Evolutionary conservation across 1,139 yeast species (phyloP), one percentile per base, ranked within the genome.

Genomic region (Candida freyschussii): DNA sequence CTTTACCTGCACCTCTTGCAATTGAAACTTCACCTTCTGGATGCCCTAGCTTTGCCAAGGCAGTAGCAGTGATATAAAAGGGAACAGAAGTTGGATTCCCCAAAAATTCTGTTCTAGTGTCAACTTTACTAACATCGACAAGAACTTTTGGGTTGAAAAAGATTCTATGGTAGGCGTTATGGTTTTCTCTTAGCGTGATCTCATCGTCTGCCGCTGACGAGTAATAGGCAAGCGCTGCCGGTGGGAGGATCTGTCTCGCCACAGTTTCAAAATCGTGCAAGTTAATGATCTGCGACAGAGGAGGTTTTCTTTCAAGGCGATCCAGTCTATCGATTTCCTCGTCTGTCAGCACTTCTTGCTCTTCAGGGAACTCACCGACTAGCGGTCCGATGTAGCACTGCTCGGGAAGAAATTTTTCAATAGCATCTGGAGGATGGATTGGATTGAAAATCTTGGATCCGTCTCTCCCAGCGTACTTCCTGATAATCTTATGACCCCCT

Each of bases 161-260:
- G 33, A 87, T 71, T 34, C 94, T 69, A 50, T 85, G 95, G 61
- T 76, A 89, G 4, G 95, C 89, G 40, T 78, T 67, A 55, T 87
- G 96, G 61, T 89, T 89, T 53, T 87, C 95, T 45, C 97, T 70
- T 55, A 85, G 58, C 2, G 95, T 73, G 45, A 89, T 76, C 61
- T 89, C 97, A 57, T 89, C 97, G 56, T 89, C 96, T 26, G 94
- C 72, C 7, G 94, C 97, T 23, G 93, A 79, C 3, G 94, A 80
- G 56, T 86, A 89, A 59, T 89, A 89, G 10, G 89, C 91, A 91
- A 96, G 84, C 0, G 93, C 96, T 12, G 78, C 72, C 43, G 75
- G 77, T 26, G 83, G 73, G 69, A 89, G 60, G 27, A 81, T 76
- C 44, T 77, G 74, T 34, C 87, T 70, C 2, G 97, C 96, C 29